Base-by-base conservation (phyloP, 1,284 basidiomycete species). In the Coniferiporia weirii region DNA sequence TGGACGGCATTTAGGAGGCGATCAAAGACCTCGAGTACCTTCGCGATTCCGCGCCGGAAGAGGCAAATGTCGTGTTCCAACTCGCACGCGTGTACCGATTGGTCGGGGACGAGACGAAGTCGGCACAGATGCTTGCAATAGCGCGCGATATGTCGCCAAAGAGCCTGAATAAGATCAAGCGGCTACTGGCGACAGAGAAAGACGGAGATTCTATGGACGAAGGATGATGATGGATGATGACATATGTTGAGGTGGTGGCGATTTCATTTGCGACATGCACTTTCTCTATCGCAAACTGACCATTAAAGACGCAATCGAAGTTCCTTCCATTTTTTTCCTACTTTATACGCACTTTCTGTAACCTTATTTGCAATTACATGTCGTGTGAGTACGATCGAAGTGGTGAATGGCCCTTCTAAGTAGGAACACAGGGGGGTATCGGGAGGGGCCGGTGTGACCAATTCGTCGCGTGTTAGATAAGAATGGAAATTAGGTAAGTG, bases 1-100 rank as follows among this genome's bases (percentile, higher is more conserved):
- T 40, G 44, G 34, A 35, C 36, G 52, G 60, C 54, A 46, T 48
- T 63, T 76, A 95, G 92, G 77, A 79, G 56, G 93, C 95, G 17
- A 82, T 93, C 51, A 71, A 79, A 62, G 91, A 93, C 69, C 80
- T 98, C 65, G 85, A 92, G 72, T 76, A 80, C 59, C 81, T 98
- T 52, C 80, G 85, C 64, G 85, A 84, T 68, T 78, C 83, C 60
- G 90, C 93, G 35, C 93, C 95, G 10, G 92, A 95, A 70, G 95
- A 98, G 77, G 89, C 93, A 60, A 95, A 96, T 73, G 90, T 98
- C 56, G 85, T 95, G 63, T 95, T 95, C 80, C 87, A 96, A 71
- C 83, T 98, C n/a, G 95, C 93, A 36, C 91, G 90, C 74, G 88
- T 89, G 63, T 95, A 95, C 70, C 82, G 91, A 52, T 78, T 91